Percentiles rank a stretch among this genome's conserved stretches.
Evolutionary conservation across 805 yeast genomes (phyloP).

Genomic region (Wickerhamomyces hampshirensis): DNA sequence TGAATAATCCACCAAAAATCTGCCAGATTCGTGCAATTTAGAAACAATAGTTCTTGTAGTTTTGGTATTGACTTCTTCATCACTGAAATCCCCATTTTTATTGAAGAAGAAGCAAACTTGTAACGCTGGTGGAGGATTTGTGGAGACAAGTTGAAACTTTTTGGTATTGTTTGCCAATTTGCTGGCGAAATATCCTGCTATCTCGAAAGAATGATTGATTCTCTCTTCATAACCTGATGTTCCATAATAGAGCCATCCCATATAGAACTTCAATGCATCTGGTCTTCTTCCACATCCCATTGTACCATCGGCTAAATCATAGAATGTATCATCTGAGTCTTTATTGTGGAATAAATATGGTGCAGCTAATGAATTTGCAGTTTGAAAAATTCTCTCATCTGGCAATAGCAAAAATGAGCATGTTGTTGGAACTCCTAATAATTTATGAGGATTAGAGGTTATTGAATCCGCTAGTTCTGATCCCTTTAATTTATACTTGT

Average conservation of each 20-base stretch:
- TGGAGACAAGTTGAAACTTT: conserved; percentile 53
- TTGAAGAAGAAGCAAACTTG: conserved; percentile 80
- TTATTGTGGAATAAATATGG: conserved; percentile 73
- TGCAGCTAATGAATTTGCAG: conserved; percentile 71
- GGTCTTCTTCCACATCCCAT: conserved; percentile 91
- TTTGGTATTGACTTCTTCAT: conserved; percentile 38
- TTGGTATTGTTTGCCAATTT: conserved; percentile 30
- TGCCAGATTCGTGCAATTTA: conserved; percentile 55
- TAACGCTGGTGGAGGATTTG: conserved; percentile 64
- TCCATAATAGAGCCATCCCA: conserved; percentile 83
- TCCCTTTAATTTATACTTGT: conserved; percentile 48
- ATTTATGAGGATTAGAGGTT: conserved; percentile 81
- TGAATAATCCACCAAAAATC: conserved; percentile 72
- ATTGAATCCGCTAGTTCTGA: conserved; percentile 65
- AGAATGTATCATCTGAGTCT: conserved; percentile 47
- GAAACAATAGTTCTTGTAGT: conserved; percentile 60
- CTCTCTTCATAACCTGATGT: conserved; percentile 56
- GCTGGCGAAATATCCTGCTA: conserved; percentile 57
- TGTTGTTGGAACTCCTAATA: conserved; percentile 82
- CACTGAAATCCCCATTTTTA: conserved; percentile 33
- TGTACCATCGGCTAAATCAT: conserved; percentile 82
- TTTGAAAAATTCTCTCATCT: conserved; percentile 57
- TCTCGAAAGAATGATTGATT: conserved; percentile 66
- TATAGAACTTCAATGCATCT: conserved; percentile 71
- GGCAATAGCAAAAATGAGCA: conserved; percentile 72